phyloP scores from a whole-genome alignment of 192 early-diverging fungal genomes.

The Coemansia sp. region DNA sequence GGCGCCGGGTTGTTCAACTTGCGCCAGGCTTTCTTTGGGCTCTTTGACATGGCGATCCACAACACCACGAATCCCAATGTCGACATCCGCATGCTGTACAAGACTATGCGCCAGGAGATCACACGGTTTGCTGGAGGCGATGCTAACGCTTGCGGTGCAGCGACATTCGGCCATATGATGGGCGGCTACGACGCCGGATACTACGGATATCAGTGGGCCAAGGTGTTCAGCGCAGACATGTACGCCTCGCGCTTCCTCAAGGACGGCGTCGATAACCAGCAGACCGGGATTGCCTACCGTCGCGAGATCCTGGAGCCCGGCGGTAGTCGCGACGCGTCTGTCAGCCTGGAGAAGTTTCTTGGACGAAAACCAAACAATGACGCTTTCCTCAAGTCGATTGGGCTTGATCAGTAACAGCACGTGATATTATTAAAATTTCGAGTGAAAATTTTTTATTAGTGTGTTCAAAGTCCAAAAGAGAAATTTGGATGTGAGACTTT shows the following conservation, averaged over 20 bases:
- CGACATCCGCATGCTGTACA: slow-evolving; percentile 44
- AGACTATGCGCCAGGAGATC: slow-evolving; percentile 40
- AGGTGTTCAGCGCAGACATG: slow-evolving; percentile 86
- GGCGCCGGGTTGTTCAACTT: slow-evolving; percentile 68
- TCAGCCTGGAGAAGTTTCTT: slow-evolving; percentile 38
- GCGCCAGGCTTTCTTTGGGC: slow-evolving; percentile 76
- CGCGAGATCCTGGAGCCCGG: slow-evolving; percentile 73
- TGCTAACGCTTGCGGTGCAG: slow-evolving; percentile 43
- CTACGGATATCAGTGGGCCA: slow-evolving; percentile 79
- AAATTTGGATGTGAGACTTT: neutral
- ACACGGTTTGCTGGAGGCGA: slow-evolving; percentile 41
- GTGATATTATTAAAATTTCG: neutral
- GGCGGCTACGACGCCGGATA: slow-evolving; percentile 79
- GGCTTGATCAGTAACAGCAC: slow-evolving; percentile 28
- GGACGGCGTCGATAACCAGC: slow-evolving; percentile 58
- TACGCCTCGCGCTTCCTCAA: slow-evolving; percentile 70
- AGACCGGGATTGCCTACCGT: slow-evolving; percentile 73
- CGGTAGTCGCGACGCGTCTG: slow-evolving; percentile 70
- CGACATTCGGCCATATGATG: slow-evolving; percentile 72
- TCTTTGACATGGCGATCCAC: slow-evolving; percentile 76
- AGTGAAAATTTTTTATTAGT: neutral
- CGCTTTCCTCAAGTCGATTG: slow-evolving; percentile 60
- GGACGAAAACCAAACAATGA: slow-evolving; percentile 68
- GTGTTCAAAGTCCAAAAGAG: neutral
- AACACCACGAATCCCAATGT: slow-evolving; percentile 43